A percentile compares a stretch with the other conserved stretches of the same genome.
Conservation (phyloP, 495 filamentous ascomycete genomes). For the Penicillium lagena region DNA sequence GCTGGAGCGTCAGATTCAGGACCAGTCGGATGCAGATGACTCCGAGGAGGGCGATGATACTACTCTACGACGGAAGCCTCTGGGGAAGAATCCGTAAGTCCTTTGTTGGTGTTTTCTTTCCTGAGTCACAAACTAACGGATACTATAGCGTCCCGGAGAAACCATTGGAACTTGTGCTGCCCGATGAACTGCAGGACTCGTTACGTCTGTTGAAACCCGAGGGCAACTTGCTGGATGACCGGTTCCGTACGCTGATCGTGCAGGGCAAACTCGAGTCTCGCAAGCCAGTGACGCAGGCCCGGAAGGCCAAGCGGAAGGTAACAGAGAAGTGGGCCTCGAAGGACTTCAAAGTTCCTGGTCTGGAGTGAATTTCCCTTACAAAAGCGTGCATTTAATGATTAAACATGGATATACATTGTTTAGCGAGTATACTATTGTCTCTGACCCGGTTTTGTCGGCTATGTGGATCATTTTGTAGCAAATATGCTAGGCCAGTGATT, state of each 20-base stretch:
- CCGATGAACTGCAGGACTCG: constrained; percentile 90
- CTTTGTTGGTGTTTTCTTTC: constrained; percentile 12
- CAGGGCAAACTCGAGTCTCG: constrained; percentile 83
- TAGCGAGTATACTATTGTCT: too few relatives aligned
- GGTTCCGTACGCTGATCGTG: constrained; percentile 82
- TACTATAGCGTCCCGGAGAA: constrained; percentile 60
- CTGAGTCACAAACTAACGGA: constrained; percentile 15
- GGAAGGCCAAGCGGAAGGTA: constrained; percentile 66
- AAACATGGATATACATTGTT: constrained; percentile 19
- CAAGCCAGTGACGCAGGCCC: constrained; percentile 66
- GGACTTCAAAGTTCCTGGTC: constrained; percentile 66
- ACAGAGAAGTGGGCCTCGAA: constrained; percentile 98
- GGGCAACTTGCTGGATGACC: constrained; percentile 84
- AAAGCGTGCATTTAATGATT: constrained; percentile 12
- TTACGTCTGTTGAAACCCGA: constrained; percentile 85
- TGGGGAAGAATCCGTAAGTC: constrained; percentile 59
- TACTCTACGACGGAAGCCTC: constrained; percentile 62
- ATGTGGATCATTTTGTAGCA: too few relatives aligned
- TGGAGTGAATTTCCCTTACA: constrained; percentile 20
- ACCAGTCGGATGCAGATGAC: constrained; percentile 47
- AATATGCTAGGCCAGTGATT: too few relatives aligned
- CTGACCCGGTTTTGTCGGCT: too few relatives aligned
- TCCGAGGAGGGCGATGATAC: constrained; percentile 46
- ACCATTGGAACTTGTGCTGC: constrained; percentile 79
- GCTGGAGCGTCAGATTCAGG: constrained; percentile 21